Evolutionary conservation across 1,139 yeast genomes (phyloP), one percentile per base, ranked within the genome.

Genomic region (Blastobotrys raffinosifermentans): DNA sequence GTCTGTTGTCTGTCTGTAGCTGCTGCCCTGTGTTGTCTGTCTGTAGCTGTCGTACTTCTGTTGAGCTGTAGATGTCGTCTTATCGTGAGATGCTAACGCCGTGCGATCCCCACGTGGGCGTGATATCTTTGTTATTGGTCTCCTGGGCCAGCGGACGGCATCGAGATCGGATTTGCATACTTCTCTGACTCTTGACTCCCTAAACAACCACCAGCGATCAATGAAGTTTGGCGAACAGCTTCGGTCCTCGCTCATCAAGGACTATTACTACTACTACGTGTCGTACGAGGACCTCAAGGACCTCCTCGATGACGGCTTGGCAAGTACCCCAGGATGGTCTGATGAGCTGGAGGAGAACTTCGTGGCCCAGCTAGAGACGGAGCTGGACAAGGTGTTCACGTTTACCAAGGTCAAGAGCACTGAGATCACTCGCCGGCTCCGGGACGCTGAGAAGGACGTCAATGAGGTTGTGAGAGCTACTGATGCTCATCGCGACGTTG

Each of bases 211-310:
- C 15, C 10, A 14, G 13, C 18, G 26, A 20, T 6, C 30, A 5
- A 65, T 64, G 69, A 65, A 63, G 54, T 64, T 65, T 38, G 69
- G 69, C 18, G 67, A 64, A 46, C 69, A 64, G 50, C 57, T 64
- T 22, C 62, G 63, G 48, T 53, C 62, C 36, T 60, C 67, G 38
- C 59, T 64, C 31, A 64, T 65, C 46, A 61, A 58, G 50, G 94
- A 86, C 64, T 89, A 87, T 64, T 77, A 83, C 50, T 87, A 81
- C 67, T 89, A 89, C 64, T 89, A 89, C 60, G 81, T 89, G 50
- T 72, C 87, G 35, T 89, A 89, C 54, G 96, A 87, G 64, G 96
- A 86, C 58, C 72, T 89, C 58, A 89, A 89, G 62, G 77, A 80
- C 51, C 81, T 77, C 47, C 63, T 89, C 54, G 83, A 85, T 53